Conservation (phyloP, 495 filamentous ascomycete genomes). For the Aspergillus funiculosus region DNA sequence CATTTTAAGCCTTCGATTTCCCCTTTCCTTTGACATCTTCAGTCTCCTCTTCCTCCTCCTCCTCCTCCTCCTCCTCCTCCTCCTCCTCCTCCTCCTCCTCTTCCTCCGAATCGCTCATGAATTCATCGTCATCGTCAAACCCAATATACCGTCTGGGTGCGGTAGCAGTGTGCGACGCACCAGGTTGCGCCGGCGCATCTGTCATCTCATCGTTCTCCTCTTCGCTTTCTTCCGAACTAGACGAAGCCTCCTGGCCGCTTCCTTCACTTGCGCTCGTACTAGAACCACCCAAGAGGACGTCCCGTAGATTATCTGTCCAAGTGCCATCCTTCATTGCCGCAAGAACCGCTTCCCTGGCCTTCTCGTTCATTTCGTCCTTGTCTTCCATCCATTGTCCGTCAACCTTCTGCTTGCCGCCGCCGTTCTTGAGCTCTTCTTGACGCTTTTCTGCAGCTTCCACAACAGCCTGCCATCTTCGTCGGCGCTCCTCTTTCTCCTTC, state of each 20-base stretch:
- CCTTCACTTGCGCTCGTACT: conserved; percentile 50
- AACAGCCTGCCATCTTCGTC: conserved; percentile 75
- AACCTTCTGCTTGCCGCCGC: conserved; percentile 61
- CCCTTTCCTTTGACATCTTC: conserved; percentile 32
- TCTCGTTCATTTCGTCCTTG: conserved; percentile 77
- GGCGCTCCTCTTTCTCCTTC: conserved; percentile 78
- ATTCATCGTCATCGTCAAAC: conserved; percentile 89
- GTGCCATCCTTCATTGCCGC: conserved; percentile 62
- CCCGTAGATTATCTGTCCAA: conserved; percentile 46
- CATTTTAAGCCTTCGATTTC: conserved; percentile 32
- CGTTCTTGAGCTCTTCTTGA: conserved; percentile 67
- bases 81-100: conserved; percentile 28
- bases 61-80: too few species aligned
- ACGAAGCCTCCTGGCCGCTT: conserved; percentile 32
- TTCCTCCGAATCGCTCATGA: conserved; percentile 73
- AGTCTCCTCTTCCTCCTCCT: conserved; percentile 37
- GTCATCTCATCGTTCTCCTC: conserved; percentile 39
- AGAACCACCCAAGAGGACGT: conserved; percentile 37
- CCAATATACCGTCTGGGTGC: conserved; percentile 60
- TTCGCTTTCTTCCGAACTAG: conserved; percentile 46
- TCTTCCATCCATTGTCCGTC: conserved; percentile 92
- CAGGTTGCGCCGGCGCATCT: conserved; percentile 16
- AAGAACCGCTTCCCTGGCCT: conserved; percentile 76
- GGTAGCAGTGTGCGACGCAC: conserved; percentile 23
- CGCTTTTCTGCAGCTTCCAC: conserved; percentile 74